Percentiles rank a stretch among this genome's conserved stretches.
Evolutionary conservation across 2,329 filamentous ascomycete genomes (phyloP).

Genomic region (Colletotrichum sp.): DNA sequence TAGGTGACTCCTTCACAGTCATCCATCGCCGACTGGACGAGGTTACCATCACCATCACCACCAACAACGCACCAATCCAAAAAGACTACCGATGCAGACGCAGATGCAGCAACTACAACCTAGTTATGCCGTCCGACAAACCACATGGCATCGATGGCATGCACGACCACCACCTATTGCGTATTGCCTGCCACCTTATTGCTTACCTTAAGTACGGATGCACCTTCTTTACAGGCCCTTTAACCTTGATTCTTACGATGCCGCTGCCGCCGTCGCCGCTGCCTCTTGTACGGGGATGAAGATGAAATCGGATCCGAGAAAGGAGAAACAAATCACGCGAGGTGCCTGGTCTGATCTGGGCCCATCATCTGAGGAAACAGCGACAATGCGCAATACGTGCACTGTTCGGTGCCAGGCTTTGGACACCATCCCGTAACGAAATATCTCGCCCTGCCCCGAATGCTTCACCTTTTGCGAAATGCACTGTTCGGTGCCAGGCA

Average conservation of each 20-base stretch:
- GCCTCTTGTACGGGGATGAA: background rate
- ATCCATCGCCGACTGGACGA: background rate
- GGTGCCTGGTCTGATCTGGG: background rate
- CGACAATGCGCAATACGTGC: background rate
- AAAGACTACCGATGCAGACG: background rate
- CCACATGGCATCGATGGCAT: background rate
- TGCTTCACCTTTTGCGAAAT: background rate
- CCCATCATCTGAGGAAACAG: background rate
- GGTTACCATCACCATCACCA: background rate
- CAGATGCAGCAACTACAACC: background rate
- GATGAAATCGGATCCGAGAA: conserved; percentile 2
- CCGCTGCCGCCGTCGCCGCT: background rate
- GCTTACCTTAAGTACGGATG: background rate
- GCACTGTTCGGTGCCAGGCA: background rate
- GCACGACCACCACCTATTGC: background rate
- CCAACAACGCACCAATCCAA: background rate
- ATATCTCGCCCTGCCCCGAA: background rate
- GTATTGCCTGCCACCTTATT: background rate
- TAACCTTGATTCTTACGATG: background rate
- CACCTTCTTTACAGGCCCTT: background rate
- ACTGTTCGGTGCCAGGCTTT: background rate
- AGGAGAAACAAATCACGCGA: background rate
- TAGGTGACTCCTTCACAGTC: background rate
- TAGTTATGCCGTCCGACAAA: background rate
- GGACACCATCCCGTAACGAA: background rate